phyloP scores from a whole-genome alignment of 768 basidiomycete genomes.

The Fibroporia radiculosa region DNA sequence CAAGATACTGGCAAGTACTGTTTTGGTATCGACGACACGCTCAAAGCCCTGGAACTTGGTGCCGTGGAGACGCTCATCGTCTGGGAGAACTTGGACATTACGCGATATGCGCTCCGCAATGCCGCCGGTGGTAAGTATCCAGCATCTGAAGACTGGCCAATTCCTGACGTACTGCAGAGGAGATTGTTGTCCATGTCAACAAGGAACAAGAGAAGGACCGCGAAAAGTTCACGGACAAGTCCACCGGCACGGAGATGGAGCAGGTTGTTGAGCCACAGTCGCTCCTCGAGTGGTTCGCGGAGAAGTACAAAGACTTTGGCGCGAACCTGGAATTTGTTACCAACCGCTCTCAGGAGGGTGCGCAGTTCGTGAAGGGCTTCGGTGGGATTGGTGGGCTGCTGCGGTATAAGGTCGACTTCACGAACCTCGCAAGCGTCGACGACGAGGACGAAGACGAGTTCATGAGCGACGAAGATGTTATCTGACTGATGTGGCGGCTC shows the following conservation, averaged over 20 bases:
- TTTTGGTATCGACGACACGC: slow-evolving; percentile 95
- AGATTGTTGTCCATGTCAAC: slow-evolving; percentile 68
- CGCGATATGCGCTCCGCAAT: slow-evolving; percentile 82
- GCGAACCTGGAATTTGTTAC: slow-evolving; percentile 94
- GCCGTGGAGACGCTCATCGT: slow-evolving; percentile 96
- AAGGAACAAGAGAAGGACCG: slow-evolving; percentile 88
- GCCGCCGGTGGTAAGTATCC: slow-evolving; percentile 70
- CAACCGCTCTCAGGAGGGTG: slow-evolving; percentile 93
- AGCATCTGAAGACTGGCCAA: background rate
- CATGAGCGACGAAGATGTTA: slow-evolving; percentile 63
- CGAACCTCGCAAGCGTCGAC: slow-evolving; percentile 63
- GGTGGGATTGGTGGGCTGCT: slow-evolving; percentile 95
- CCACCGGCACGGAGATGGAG: slow-evolving; percentile 95
- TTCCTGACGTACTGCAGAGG: slow-evolving; percentile 46
- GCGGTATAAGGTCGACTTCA: slow-evolving; percentile 97
- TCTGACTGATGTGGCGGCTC: slow-evolving; percentile 89
- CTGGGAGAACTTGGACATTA: slow-evolving; percentile 95
- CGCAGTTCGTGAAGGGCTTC: slow-evolving; percentile 97
- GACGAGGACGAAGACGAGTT: slow-evolving; percentile 86
- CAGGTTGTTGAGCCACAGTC: slow-evolving; percentile 71
- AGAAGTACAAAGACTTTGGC: slow-evolving; percentile 97
- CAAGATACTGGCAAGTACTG: slow-evolving; percentile 95
- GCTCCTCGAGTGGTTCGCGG: slow-evolving; percentile 97
- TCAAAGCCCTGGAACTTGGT: slow-evolving; percentile 94
- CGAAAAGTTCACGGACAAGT: slow-evolving; percentile 93